Percentiles rank a stretch among this genome's conserved stretches.
phyloP scores from a whole-genome alignment of 495 filamentous ascomycete species.

The Neurospora cerealis region DNA sequence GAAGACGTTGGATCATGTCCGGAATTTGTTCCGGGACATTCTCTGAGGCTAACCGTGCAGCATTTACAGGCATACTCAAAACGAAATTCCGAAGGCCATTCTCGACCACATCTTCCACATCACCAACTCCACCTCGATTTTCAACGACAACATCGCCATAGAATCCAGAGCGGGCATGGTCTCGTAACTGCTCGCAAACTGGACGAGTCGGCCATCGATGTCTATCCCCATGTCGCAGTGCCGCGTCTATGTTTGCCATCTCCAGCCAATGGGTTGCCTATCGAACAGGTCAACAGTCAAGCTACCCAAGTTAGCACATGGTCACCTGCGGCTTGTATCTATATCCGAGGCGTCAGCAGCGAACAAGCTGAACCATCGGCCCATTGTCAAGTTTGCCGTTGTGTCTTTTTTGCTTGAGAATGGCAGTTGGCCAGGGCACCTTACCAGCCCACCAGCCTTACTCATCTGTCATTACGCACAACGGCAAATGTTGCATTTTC shows the following conservation, averaged over 20 bases:
- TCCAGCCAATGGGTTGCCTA: neutral
- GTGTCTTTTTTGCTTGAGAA: too few species aligned
- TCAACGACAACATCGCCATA: neutral
- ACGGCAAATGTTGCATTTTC: too few species aligned
- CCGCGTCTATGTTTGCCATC: neutral
- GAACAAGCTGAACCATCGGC: neutral
- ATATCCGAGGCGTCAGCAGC: neutral
- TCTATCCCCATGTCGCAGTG: neutral
- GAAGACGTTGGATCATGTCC: neutral
- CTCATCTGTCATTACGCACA: too few species aligned
- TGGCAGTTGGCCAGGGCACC: neutral
- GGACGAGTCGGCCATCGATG: neutral
- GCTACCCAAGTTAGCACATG: neutral
- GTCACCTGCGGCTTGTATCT: neutral
- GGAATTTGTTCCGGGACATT: neutral
- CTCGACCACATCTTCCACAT: neutral
- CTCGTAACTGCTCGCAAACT: neutral
- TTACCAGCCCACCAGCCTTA: too few species aligned
- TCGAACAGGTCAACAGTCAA: neutral
- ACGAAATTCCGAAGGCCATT: neutral
- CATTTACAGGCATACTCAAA: neutral
- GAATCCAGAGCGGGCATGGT: neutral
- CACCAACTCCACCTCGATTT: neutral
- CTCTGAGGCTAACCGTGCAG: too few species aligned
- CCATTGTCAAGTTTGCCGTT: too few species aligned